Base-by-base conservation (phyloP, 768 basidiomycete genomes). In the Naematelia aurantialba region DNA sequence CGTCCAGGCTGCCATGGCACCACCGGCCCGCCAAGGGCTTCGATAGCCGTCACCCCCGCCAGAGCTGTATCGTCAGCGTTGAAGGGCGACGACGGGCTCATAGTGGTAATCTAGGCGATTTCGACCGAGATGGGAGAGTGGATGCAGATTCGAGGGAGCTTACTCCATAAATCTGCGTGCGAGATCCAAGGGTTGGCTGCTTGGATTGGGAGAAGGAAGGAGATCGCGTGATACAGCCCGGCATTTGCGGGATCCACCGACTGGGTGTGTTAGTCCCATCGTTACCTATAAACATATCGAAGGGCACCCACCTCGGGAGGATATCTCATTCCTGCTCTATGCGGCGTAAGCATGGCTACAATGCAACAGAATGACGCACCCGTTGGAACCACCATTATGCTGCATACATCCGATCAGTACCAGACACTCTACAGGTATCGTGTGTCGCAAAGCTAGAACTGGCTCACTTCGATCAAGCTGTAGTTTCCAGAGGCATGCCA, bases 401-500 rank as follows among this genome's bases (percentile, higher is more conserved):
- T 66, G 24, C 14, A 50, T 25, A 46, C 34, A 17, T 17, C 51
- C 45, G 26, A 31, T n/a, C n/a, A n/a, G n/a, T n/a, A n/a, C n/a
- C n/a, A n/a, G n/a, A n/a, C n/a, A n/a, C n/a, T n/a, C n/a, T n/a
- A n/a, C n/a, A n/a, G n/a, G n/a, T n/a, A n/a, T n/a, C 29, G 30
- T 46, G 52, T 27, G 44, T 22, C 13, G 55, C 24, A 27, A 39
- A 17, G 34, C 31, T 19, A 47, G 1, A n/a, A 39, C 30, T 31
- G 45, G 45, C 69, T 61, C 30, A 66, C 62, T 62, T 73, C 74
- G 0, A 76, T 72, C 25, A 76, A 62, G 44, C 65, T 68, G 62
- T 70, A 76, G 21, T 74, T 76, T 2, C 75, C 76, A 42, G 69
- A 70, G n/a, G 73, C 72, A 61, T 78, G 77, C 77, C 77, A 78